These are phyloP conservation scores for Amanita phalloides DNA, from an alignment of 768 basidiomycete species.

Conservation along the genomic window DNA sequence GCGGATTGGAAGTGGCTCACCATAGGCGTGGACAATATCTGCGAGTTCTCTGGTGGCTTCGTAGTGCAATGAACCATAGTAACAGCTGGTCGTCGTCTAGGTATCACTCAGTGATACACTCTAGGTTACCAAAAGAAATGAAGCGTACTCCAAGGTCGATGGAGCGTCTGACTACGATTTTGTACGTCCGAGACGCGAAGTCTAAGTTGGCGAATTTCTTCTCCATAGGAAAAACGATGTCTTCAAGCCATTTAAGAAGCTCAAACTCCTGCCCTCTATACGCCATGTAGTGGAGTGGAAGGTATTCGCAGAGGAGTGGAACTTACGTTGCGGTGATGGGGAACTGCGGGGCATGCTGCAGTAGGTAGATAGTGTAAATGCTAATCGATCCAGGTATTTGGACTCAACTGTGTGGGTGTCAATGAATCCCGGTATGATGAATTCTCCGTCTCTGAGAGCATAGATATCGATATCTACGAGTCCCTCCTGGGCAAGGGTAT, in stretches of 20 bases:
- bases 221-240: slow-evolving; percentile 86
- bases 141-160: slow-evolving; percentile 65
- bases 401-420: slow-evolving; percentile 82
- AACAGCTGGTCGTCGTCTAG: slow-evolving; percentile 91
- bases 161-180: slow-evolving; percentile 57
- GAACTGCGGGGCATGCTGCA: slow-evolving; percentile 72
- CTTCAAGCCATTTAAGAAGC: slow-evolving; percentile 79
- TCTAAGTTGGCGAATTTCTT: slow-evolving; percentile 55
- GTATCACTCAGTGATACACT: neutral
- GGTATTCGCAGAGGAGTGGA: neutral
- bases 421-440: slow-evolving; percentile 80
- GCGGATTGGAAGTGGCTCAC: slow-evolving; percentile 21
- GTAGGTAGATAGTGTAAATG: neutral
- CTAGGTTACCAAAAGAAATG: slow-evolving; percentile 6
- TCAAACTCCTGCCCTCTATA: slow-evolving; percentile 69
- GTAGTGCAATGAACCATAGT: slow-evolving; percentile 77
- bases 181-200: slow-evolving; percentile 65
- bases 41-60: slow-evolving; percentile 77
- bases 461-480: slow-evolving; percentile 30
- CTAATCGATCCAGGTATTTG: neutral
- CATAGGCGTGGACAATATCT: slow-evolving; percentile 53
- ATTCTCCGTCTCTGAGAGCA: slow-evolving; percentile 40
- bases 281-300: neutral
- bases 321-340: slow-evolving; percentile 59
- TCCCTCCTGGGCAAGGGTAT: slow-evolving; percentile 43